Evolutionary conservation across 495 filamentous ascomycete species (phyloP).

Genomic region (Trypethelium eluteriae): DNA sequence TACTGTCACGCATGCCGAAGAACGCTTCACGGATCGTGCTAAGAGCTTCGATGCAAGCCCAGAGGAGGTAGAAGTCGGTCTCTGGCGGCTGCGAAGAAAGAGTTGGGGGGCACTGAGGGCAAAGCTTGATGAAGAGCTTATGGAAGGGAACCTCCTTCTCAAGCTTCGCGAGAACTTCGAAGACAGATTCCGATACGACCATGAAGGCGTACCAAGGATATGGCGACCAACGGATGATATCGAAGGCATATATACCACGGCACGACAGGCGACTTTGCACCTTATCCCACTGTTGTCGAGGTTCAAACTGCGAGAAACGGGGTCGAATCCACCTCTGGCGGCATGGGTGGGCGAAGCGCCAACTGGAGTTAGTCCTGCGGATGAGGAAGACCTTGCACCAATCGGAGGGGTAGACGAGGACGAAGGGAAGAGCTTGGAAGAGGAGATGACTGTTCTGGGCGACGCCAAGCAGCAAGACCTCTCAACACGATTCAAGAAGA

Average conservation of each 20-base stretch:
- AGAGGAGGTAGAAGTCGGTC: slow-evolving; percentile 85
- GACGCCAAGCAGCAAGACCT: slow-evolving; percentile 84
- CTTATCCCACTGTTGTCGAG: slow-evolving; percentile 81
- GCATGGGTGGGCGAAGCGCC: slow-evolving; percentile 77
- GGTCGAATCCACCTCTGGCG: slow-evolving; percentile 67
- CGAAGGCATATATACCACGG: slow-evolving; percentile 83
- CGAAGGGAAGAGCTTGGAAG: slow-evolving; percentile 84
- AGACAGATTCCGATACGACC: slow-evolving; percentile 97
- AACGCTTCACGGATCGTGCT: slow-evolving; percentile 75
- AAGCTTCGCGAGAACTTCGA: slow-evolving; percentile 98
- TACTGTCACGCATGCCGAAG: slow-evolving; percentile 79
- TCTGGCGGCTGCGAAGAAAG: slow-evolving; percentile 87
- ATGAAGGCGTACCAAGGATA: slow-evolving; percentile 85
- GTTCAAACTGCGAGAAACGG: slow-evolving; percentile 66
- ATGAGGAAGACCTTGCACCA: slow-evolving; percentile 79
- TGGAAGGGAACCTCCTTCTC: slow-evolving; percentile 90
- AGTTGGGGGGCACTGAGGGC: slow-evolving; percentile 84
- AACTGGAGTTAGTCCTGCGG: slow-evolving; percentile 63
- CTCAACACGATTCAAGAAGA: slow-evolving; percentile 92
- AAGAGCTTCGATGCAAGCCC: slow-evolving; percentile 86
- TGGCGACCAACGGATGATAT: slow-evolving; percentile 98
- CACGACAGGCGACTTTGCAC: slow-evolving; percentile 80
- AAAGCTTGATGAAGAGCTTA: slow-evolving; percentile 94
- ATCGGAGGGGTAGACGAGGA: slow-evolving; percentile 90
- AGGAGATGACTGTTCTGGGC: slow-evolving; percentile 88